Percentiles rank a stretch among this genome's conserved stretches.
These are phyloP conservation scores for Tremellales sp. DNA, from an alignment of 1,284 basidiomycete genomes.

Conservation along the genomic window DNA sequence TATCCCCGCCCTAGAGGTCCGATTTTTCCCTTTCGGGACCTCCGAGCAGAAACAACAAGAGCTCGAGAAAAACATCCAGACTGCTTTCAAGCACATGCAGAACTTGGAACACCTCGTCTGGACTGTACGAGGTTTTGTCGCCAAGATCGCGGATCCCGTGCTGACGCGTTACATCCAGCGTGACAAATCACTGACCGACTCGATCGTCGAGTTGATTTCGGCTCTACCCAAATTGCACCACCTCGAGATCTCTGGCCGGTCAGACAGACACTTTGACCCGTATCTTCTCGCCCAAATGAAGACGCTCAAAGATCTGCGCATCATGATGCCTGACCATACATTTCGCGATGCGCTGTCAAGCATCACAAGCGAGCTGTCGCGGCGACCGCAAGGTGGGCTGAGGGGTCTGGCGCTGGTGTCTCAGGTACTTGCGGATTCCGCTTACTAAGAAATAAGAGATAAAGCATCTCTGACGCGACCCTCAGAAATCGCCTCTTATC, in stretches of 20 bases:
- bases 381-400: slow-evolving; percentile 25
- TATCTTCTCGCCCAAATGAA: slow-evolving; percentile 24
- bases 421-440: slow-evolving; percentile 14
- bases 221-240: slow-evolving; percentile 22
- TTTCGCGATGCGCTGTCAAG: slow-evolving; percentile 24
- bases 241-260: slow-evolving; percentile 45
- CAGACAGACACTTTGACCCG: slow-evolving; percentile 36
- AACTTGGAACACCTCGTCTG: slow-evolving; percentile 41
- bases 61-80: slow-evolving; percentile 32
- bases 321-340: slow-evolving; percentile 44
- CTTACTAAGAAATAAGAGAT: background rate
- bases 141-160: background rate
- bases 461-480: slow-evolving; percentile 4
- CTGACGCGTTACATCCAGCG: slow-evolving; percentile 20
- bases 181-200: slow-evolving; percentile 37
- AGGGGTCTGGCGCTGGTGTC: slow-evolving; percentile 38
- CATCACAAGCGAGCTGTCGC: slow-evolving; percentile 19
- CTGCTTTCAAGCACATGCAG: slow-evolving; percentile 30
- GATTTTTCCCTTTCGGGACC: slow-evolving; percentile 43
- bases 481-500: slow-evolving; percentile 30
- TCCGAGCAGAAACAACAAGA: slow-evolving; percentile 29
- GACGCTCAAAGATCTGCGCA: slow-evolving; percentile 35
- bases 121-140: slow-evolving; percentile 35
- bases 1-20: slow-evolving; percentile 27
- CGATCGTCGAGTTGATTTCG: slow-evolving; percentile 31